Evolutionary conservation across 805 yeast species (phyloP), one percentile per base, ranked within the genome.

Genomic region (Suhomyces faveliae): DNA sequence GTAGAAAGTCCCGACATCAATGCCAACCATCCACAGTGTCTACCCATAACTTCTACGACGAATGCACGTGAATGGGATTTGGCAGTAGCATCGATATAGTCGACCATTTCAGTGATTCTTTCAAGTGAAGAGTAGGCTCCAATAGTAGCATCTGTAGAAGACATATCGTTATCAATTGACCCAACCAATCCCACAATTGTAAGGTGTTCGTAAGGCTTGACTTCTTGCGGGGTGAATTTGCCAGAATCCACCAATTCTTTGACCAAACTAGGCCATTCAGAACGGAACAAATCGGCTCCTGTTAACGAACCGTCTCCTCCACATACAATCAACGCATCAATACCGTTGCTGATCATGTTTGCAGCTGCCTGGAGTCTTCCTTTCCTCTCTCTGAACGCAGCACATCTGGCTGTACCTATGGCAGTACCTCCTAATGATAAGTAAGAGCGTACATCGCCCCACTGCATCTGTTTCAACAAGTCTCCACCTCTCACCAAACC

Each of bases 21-120:
- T 1, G 87, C 92, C 53, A 87, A 74, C 95, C 95, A 87, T 53
- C 95, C 95, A 73, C 95, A 87, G 64, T 87, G 90, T 67, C 95
- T 77, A 51, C 95, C 95, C 95, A 87, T 87, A 15, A 87, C 95
- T 70, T 87, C 95, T 37, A 87, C 83, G 35, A 87, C 88, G 60
- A 87, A 87, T 3, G 92, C 94, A 62, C 95, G 73, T 24, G 89
- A 85, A 64, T 87, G 95, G 1, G 91, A 85, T 45, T 80, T 79
- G 20, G 95, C 95, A 20, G 95, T 87, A 20, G 91, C 89, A 63
- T 86, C 92, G 51, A 87, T 86, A 61, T 84, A 87, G 67, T 87
- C 95, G 53, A 87, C 80, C 67, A 83, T 81, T 60, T 83, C 81
- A 58, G 87, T 80, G 55, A 86, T 86, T 62, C 92, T 73, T 49